Conservation (phyloP, 805 yeast species). For the fission yeast (Schizosaccharomyces pombe) region DNA sequence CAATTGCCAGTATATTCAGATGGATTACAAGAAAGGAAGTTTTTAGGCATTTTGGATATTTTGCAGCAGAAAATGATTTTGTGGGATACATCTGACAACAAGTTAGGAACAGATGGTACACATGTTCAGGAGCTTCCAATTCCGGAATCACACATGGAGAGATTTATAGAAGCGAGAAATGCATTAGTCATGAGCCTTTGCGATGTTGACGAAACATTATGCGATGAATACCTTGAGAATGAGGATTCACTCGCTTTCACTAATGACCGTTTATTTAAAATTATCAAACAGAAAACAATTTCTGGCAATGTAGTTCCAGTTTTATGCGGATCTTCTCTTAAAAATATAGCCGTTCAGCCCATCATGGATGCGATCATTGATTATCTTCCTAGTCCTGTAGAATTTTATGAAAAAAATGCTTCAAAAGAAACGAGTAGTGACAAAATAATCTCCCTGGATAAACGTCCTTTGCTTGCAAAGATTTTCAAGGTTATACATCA, state of each 20-base stretch:
- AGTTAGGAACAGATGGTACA: constrained; percentile 8
- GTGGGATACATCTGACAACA: constrained; percentile 14
- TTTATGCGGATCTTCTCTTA: constrained; percentile 78
- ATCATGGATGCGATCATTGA: constrained; percentile 58
- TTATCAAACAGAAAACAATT: constrained; percentile 44
- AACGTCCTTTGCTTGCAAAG: constrained; percentile 39
- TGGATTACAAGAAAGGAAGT: constrained; percentile 21
- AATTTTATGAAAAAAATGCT: constrained; percentile 13
- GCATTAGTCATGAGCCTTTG: constrained; percentile 66
- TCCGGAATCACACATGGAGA: constrained; percentile 17
- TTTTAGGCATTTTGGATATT: constrained; percentile 58
- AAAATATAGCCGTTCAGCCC: constrained; percentile 87
- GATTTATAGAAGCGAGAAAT: constrained; percentile 35
- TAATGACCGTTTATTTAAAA: constrained; percentile 25
- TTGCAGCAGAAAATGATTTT: constrained; percentile 33
- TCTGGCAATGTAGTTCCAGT: constrained; percentile 44
- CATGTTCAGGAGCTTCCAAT: constrained; percentile 33
- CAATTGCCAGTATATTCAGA: constrained; percentile 12
- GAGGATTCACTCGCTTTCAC: constrained; percentile 28
- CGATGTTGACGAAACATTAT: constrained; percentile 53
- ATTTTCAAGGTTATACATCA: constrained; percentile 86
- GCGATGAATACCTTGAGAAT: constrained; percentile 61
- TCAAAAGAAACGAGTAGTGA: constrained; percentile 9
- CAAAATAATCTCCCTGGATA: constrained; percentile 16
- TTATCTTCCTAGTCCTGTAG: constrained; percentile 64